Percentiles rank a stretch among this genome's conserved stretches.
phyloP scores from a whole-genome alignment of 2,329 filamentous ascomycete species.

The Clathrospora elynae region DNA sequence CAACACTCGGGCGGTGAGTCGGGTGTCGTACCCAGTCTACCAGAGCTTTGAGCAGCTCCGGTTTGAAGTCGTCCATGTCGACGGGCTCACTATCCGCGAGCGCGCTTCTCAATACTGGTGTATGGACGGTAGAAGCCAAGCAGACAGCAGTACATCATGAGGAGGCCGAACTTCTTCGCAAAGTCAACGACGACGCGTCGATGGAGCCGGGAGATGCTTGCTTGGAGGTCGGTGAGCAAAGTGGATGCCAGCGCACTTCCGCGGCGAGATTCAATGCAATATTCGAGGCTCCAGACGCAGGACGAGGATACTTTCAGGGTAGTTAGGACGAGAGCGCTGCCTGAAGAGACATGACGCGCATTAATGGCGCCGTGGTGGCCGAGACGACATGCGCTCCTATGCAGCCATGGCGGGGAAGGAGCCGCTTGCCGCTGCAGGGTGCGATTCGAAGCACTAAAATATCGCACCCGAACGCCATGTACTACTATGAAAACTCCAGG shows the following conservation, averaged over 20 bases:
- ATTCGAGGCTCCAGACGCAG: conserved; percentile 2
- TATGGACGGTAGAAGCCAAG: conserved; percentile 17
- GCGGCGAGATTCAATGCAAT: conserved; percentile 12
- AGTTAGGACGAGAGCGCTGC: background rate
- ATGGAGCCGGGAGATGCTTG: too few relatives aligned
- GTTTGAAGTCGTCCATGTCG: conserved; percentile 49
- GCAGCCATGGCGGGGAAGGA: conserved; percentile 28
- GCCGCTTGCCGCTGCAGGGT: conserved; percentile 16
- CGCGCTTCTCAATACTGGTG: conserved; percentile 17
- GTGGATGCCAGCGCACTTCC: conserved; percentile 22
- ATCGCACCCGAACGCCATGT: too few relatives aligned
- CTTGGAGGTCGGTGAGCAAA: conserved; percentile 29
- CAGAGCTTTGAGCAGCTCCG: conserved; percentile 47
- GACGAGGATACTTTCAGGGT: too few relatives aligned
- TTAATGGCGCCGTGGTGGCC: conserved; percentile 22
- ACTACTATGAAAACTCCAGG: too few relatives aligned
- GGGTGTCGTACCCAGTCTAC: conserved; percentile 44
- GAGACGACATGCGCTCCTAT: conserved; percentile 33
- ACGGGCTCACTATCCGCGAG: conserved; percentile 27
- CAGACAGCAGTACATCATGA: conserved; percentile 40
- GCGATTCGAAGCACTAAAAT: too few relatives aligned
- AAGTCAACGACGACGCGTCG: too few relatives aligned
- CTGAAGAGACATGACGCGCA: conserved; percentile 23
- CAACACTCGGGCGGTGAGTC: background rate
- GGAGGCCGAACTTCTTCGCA: too few relatives aligned